Base-by-base conservation (phyloP, 495 filamentous ascomycete species). In the Aspergillus conjunctus region DNA sequence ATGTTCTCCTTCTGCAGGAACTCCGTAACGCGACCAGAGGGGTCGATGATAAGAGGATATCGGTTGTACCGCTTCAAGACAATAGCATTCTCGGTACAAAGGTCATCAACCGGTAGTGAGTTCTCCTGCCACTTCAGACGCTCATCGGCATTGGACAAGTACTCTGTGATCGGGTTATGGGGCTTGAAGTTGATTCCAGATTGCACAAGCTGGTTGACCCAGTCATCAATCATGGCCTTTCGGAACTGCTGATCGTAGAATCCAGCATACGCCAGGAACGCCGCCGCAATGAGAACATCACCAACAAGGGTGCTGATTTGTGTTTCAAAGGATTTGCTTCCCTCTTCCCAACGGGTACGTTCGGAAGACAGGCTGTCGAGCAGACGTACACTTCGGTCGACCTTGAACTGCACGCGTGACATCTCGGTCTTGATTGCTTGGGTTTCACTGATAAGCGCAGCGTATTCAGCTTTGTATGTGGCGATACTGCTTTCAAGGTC, bases 41-140 rank as follows among this genome's bases (percentile, higher is more conserved):
- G 94, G 72, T 99, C 94, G 69, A 99, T 96, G 69, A 99, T 98
- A 49, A 99, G 82, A 31, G 94, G 94, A 72, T 99, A 99, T 58
- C 94, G 85, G 81, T 99, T 98, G 84, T 96, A 99, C 43, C 93
- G 83, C 78, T 97, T 93, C 55, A 99, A 81, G 61, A 99, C 88
- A 66, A 99, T 97, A 54, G 94, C 94, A 67, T 99, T 99, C 71
- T 99, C 94, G 0, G 94, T 99, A 79, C 95, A 98, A 31, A 99
- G 85, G 68, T 99, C 95, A 68, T 99, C 94, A n/a, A 97, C 95
- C 10, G 94, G 94, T 30, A 99, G 79, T n/a, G 89, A 88, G 71
- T 97, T 88, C 56, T 89, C 87, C 77, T 98, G 95, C 94, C 94
- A 99, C 46, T 87, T 83, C 39, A 98, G 83, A 60, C 95, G 85